Conservation (phyloP, 176 grass and related monocot genomes). For the Aegilops bicornis region DNA sequence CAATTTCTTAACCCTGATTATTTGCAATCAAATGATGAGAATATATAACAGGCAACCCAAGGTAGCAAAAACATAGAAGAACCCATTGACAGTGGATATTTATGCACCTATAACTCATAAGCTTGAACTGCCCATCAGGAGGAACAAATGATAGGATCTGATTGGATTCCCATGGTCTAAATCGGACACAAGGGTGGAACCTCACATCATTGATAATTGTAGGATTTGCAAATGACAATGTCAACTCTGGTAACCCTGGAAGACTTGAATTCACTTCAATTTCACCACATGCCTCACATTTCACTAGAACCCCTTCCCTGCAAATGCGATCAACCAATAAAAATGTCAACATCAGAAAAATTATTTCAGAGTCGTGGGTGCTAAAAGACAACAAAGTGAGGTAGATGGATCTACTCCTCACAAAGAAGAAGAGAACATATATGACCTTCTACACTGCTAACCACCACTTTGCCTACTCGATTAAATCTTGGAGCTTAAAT, state of each 20-base stretch:
- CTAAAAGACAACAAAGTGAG: neutral
- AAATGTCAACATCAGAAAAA: neutral
- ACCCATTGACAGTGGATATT: neutral
- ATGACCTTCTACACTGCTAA: neutral
- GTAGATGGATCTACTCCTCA: neutral
- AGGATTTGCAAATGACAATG: constrained; percentile 81
- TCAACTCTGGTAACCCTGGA: constrained; percentile 88
- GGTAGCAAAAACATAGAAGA: constrained; percentile 4
- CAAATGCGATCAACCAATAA: constrained; percentile 16
- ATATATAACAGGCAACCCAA: neutral
- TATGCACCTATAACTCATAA: constrained; percentile 86
- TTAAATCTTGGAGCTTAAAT: neutral
- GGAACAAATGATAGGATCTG: constrained; percentile 87
- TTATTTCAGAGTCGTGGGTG: neutral
- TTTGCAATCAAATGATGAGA: constrained; percentile 22
- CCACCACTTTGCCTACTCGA: neutral
- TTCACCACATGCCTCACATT: constrained; percentile 87
- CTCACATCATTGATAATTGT: constrained; percentile 75
- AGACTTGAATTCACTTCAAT: constrained; percentile 87
- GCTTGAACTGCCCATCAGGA: constrained; percentile 84
- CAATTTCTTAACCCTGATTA: constrained; percentile 72
- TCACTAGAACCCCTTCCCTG: constrained; percentile 72
- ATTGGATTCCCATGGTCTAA: constrained; percentile 81
- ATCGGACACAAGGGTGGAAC: constrained; percentile 87
- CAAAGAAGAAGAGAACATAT: neutral